A percentile compares a stretch with the other conserved stretches of the same genome.
Conservation (phyloP, 768 basidiomycete genomes). For the Piloderma croceum region DNA sequence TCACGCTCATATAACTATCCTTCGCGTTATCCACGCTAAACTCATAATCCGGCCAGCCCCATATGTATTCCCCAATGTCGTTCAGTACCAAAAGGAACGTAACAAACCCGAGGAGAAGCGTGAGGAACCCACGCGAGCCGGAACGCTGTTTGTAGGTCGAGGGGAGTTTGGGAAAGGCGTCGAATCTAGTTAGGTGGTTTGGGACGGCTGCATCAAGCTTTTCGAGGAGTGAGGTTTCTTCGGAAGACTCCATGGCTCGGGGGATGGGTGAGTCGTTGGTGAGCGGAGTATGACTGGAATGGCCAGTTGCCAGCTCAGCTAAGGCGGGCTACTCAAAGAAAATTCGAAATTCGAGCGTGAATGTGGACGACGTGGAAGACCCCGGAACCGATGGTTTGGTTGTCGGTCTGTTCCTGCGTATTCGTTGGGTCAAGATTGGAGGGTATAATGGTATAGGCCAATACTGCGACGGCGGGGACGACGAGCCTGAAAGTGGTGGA, state of each 20-base stretch:
- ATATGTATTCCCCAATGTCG: conserved; percentile 86
- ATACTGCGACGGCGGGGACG: too few species aligned
- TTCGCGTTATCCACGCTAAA: conserved; percentile 77
- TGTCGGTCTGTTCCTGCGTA: too few species aligned
- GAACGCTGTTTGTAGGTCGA: conserved; percentile 77
- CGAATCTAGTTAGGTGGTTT: conserved; percentile 65
- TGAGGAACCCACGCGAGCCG: conserved; percentile 76
- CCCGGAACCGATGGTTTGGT: too few species aligned
- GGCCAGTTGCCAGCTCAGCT: too few species aligned
- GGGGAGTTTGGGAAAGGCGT: conserved; percentile 84
- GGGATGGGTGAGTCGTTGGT: too few species aligned
- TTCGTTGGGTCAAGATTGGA: too few species aligned
- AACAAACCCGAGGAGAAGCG: conserved; percentile 60
- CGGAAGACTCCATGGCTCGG: conserved; percentile 4
- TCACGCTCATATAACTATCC: conserved; percentile 67
- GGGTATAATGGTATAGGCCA: too few species aligned
- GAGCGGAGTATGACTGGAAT: too few species aligned
- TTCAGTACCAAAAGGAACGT: conserved; percentile 77
- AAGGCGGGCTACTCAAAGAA: too few species aligned
- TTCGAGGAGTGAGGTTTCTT: conserved; percentile 42
- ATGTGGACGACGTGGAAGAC: too few species aligned
- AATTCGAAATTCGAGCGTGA: too few species aligned
- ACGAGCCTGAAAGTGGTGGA: too few species aligned
- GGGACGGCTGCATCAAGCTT: conserved; percentile 62
- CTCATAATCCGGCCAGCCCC: conserved; percentile 88